Percentiles rank a stretch among this genome's conserved stretches.
Evolutionary conservation across 148 eudicot genomes (phyloP).

Genomic region (Chenopodium berlandieri): DNA sequence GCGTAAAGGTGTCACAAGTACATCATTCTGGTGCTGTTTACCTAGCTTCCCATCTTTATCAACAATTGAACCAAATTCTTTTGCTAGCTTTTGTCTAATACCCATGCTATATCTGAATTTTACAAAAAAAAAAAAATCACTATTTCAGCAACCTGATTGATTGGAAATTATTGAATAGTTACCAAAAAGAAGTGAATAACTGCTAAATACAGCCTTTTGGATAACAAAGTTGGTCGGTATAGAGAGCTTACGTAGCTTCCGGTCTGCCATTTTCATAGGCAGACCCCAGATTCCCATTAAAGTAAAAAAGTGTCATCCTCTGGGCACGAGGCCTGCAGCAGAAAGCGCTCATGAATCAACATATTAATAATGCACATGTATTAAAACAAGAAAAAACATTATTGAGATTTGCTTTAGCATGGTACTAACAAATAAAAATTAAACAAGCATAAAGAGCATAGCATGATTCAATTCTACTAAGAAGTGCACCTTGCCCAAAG

Average conservation of each 20-base stretch:
- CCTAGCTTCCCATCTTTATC: constrained; percentile 84
- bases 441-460: neutral
- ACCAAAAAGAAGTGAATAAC: neutral
- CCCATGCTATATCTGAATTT: constrained; percentile 94
- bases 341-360: constrained; percentile 12
- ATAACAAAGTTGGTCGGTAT: neutral
- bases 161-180: neutral
- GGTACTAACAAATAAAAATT: neutral
- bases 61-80: constrained; percentile 81
- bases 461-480: constrained; percentile 1
- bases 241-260: constrained; percentile 69
- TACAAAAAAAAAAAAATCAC: neutral
- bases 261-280: constrained; percentile 87
- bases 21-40: constrained; percentile 78
- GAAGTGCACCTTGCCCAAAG: constrained; percentile 71
- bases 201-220: neutral
- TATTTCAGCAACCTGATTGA: constrained; percentile 1
- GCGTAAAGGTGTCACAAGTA: constrained; percentile 76
- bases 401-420: neutral
- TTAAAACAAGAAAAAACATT: neutral
- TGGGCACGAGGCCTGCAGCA: constrained; percentile 73
- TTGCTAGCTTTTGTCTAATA: constrained; percentile 81
- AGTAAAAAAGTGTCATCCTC: constrained; percentile 72
- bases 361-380: neutral
- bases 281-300: constrained; percentile 92